Base-by-base conservation (phyloP, 164 flowering plant genomes). In the Kingdonia uniflora region DNA sequence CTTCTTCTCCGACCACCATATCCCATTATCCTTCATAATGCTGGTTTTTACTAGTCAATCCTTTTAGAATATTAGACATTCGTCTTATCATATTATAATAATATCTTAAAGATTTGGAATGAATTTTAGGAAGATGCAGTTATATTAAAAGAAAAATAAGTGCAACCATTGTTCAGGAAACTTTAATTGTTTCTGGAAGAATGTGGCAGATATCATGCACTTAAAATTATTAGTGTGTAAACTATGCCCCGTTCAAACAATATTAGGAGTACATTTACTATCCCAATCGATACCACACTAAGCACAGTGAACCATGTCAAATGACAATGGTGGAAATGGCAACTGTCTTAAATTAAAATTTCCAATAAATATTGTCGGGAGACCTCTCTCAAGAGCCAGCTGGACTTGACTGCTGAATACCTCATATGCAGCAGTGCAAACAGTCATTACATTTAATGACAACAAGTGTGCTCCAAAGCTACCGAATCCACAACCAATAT, bases 401-500 rank as follows among this genome's bases (percentile, higher is more conserved):
- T 92, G 99, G 60, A 88, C 96, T 74, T 88, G 99, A 72, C 96
- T 86, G 21, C 96, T 96, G 63, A 85, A 80, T 61, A 80, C 72
- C 72, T 88, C 99, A 72, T 88, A 92, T 49, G 79, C 87, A 15
- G 99, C 95, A 52, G 84, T 66, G 70, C 99, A 92, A 39, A 86
- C 59, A 61, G 89, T 66, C 91, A 82, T 88, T 59, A 88, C 24
- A 20, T 82, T 81, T 17, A 86, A 69, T 20, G 99, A 84, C 26
- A 80, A 69, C 42, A 92, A 71, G 74, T 87, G 98, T 55, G 98
- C 95, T 50, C 90, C 94, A 69, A 92, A 85, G 74, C 98, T 92
- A 49, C 98, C 98, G 72, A 84, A 92, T 45, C 98, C 98, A 67
- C 98, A 92, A 44, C 87, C 95, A 65, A 92, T 80, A 68, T 92